phyloP scores from a whole-genome alignment of 306 rosid species.

The Vachellia pachyceras region DNA sequence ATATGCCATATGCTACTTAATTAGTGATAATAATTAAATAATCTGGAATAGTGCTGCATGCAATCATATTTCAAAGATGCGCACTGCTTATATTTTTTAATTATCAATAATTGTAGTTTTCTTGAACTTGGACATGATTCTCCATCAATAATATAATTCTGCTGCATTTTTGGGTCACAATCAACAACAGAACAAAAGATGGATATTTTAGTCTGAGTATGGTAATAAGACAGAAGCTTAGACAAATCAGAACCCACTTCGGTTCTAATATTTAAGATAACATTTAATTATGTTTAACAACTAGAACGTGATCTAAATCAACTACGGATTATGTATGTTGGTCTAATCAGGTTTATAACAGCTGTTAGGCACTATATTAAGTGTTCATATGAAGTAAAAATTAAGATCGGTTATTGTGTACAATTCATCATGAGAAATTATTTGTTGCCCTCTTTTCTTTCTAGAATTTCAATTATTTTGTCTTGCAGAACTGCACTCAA shows the following conservation, averaged over 20 bases:
- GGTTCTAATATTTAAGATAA: background rate
- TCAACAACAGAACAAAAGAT: background rate
- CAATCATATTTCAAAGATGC: slow-evolving; percentile 30
- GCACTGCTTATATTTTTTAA: background rate
- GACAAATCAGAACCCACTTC: background rate
- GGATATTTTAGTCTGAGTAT: slow-evolving; percentile 3
- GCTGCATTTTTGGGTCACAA: slow-evolving; percentile 21
- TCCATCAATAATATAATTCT: background rate
- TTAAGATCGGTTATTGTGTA: background rate
- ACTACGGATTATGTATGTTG: background rate
- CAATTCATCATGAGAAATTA: background rate
- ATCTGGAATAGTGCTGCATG: slow-evolving; percentile 29
- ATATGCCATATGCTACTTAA: slow-evolving; percentile 16
- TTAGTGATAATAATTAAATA: slow-evolving; percentile 37
- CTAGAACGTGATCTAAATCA: background rate
- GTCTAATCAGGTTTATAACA: background rate
- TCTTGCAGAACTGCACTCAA: background rate
- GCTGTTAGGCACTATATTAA: background rate
- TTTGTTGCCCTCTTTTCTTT: background rate
- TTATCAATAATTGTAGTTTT: background rate
- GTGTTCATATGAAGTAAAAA: background rate
- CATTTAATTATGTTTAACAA: background rate
- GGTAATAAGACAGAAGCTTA: background rate
- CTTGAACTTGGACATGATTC: background rate
- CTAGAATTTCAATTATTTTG: background rate